These are phyloP conservation scores for Cadophora sp. DNA, from an alignment of 2,329 filamentous ascomycete genomes.

Conservation along the genomic window DNA sequence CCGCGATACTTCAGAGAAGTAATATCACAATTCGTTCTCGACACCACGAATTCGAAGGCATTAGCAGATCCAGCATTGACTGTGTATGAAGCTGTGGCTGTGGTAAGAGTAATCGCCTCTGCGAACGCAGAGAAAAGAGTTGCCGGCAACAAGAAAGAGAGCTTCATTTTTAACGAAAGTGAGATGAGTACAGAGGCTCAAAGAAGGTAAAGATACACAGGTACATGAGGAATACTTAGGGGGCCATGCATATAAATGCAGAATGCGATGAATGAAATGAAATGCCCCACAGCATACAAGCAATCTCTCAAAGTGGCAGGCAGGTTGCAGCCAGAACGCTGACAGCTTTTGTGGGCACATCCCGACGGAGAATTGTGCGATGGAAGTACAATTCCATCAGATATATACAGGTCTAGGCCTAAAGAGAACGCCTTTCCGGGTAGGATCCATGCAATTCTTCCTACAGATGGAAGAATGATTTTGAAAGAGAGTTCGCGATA, in stretches of 20 bases:
- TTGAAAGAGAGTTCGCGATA: background rate
- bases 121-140: slow-evolving; percentile 41
- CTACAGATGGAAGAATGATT: slow-evolving; percentile 8
- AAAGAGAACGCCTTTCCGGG: background rate
- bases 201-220: background rate
- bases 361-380: background rate
- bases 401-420: background rate
- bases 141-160: slow-evolving; percentile 20
- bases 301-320: background rate
- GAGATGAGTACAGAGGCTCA: background rate
- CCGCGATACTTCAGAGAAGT: slow-evolving; percentile 67
- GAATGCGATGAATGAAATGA: background rate
- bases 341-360: background rate
- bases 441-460: background rate
- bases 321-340: background rate
- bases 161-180: slow-evolving; percentile 22
- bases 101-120: slow-evolving; percentile 51
- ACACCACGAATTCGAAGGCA: slow-evolving; percentile 57
- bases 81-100: slow-evolving; percentile 50
- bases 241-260: background rate
- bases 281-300: background rate
- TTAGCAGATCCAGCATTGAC: slow-evolving; percentile 57
- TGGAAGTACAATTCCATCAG: background rate
- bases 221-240: background rate
- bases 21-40: slow-evolving; percentile 64